These are phyloP conservation scores for Speleostelium caveatum DNA, from an alignment of 78 protist species.

Conservation along the genomic window DNA sequence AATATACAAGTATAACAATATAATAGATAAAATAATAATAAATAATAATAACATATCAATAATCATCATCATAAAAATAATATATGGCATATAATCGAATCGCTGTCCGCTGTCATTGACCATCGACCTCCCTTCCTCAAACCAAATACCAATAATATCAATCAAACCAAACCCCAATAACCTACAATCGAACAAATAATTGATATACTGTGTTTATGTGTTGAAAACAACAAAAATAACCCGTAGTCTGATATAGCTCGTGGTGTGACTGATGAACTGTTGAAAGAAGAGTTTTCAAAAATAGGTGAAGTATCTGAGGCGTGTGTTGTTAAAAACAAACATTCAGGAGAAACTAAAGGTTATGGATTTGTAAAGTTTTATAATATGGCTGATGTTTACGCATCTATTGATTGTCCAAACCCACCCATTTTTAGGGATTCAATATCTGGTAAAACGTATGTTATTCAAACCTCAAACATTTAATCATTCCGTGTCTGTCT, in stretches of 20 bases:
- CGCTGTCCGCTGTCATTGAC: too few species aligned
- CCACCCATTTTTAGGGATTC: slow-evolving; percentile 61
- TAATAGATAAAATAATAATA: neutral
- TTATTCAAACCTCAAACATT: too few species aligned
- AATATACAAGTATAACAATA: too few species aligned
- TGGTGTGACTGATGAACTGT: slow-evolving; percentile 64
- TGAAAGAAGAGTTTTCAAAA: slow-evolving; percentile 62
- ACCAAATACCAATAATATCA: too few species aligned
- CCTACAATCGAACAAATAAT: too few species aligned
- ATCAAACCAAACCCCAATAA: too few species aligned
- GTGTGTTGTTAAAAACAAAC: slow-evolving; percentile 70
- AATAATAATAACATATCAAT: neutral
- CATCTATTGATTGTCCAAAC: slow-evolving; percentile 23
- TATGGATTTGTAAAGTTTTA: slow-evolving; percentile 75
- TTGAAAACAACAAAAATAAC: too few species aligned
- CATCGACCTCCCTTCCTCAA: too few species aligned
- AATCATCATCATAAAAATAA: too few species aligned
- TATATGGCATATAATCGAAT: too few species aligned
- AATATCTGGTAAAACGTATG: slow-evolving; percentile 63
- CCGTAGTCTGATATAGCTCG: slow-evolving; percentile 62
- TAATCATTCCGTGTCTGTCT: too few species aligned
- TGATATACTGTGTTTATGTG: too few species aligned
- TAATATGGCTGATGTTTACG: slow-evolving; percentile 7
- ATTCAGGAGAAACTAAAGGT: slow-evolving; percentile 77
- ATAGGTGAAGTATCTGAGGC: slow-evolving; percentile 71